Base-by-base conservation (phyloP, 129 eudicot species). In the Escallonia herrerae region DNA sequence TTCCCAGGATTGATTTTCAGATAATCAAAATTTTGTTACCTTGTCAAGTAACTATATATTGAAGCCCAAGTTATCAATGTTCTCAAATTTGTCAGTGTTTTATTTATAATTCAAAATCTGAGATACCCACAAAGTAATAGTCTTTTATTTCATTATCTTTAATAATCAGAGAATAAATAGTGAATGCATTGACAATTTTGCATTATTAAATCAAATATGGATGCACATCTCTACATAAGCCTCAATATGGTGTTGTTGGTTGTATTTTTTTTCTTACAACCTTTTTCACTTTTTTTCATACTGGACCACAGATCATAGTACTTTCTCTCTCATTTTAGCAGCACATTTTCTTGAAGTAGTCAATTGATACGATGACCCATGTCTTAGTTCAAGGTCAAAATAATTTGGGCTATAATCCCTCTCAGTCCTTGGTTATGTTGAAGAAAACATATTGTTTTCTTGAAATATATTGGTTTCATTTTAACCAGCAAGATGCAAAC, bases 81-180 rank as follows among this genome's bases (percentile, higher is more conserved):
- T 5, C 49, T 45, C 49, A 8, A 45, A 45, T 45, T 45, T 45
- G 22, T 11, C 7, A 13, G 48, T 3, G 56, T 43, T 14, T 15
- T 54, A 22, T 46, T 60, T 42, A 41, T 60, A 15, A 6, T 60
- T 64, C 59, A 69, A 58, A 33, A 33, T 58, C 43, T 46, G 15
- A 42, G 50, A 70, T 47, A 42, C 62, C 2, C 56, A 39, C 14
- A 2, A 48, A 7, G 44, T n/a, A 37, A 65, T 47, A 14, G 40
- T 58, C 42, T 43, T 47, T 42, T 65, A 15, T 64, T 44, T 49
- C 45, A 22, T 22, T 22, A 22, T 22, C 33, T 22, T 22, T 22
- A 22, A 22, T 22, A 22, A 22, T 22, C 33, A n/a, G 39, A 53
- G 47, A 41, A 5, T 12, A 9, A 8, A 40, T 11, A 54, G 14